Evolutionary conservation across 176 grass and related monocot species (phyloP), one percentile per base, ranked within the genome.

Genomic region (Ensete glaucum): DNA sequence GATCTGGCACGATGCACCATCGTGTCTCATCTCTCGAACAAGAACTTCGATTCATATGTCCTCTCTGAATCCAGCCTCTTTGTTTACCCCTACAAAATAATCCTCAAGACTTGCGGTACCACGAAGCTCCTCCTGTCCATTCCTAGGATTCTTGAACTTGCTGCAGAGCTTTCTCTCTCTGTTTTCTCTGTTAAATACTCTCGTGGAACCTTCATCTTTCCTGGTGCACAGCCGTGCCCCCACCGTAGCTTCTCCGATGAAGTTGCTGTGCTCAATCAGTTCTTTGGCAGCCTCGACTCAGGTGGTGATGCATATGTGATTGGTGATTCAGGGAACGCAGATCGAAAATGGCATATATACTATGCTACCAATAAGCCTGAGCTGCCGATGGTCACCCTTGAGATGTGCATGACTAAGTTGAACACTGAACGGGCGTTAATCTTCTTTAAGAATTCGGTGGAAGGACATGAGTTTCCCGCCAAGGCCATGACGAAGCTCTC

Each of bases 31-130:
- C 84, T 92, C 67, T 86, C 90, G 50, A 89, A 89, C 79, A 82
- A 89, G 62, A 86, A 92, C 24, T 92, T 84, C 0, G 90, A 92
- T 75, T 92, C 90, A 3, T 92, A 92, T 17, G 84, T 92, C 10
- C 90, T 92, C 10, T 92, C 90, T 15, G 90, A 92, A 70, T 92
- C 90, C 1, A 92, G 90, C 76, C 73, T 92, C n/a, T 92, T 92
- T 53, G 85, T 92, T 73, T 92, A 89, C 48, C 77, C 84, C 19
- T 75, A 69, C 34, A 92, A 89, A 81, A 62, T 92, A 62, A 87
- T 92, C 66, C 79, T 92, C 55, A 92, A 92, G 84, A 92, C 90
- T 49, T 92, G 90, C 76, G 90, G 90, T 1, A 92, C 90, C 49
- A 92, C 90, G 51, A 92, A 84, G 77, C 90, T 92, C 49, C 79